Percentiles rank a stretch among this genome's conserved stretches.
These are phyloP conservation scores for Metschnikowia corniflorae DNA, from an alignment of 805 yeast genomes.

Conservation along the genomic window DNA sequence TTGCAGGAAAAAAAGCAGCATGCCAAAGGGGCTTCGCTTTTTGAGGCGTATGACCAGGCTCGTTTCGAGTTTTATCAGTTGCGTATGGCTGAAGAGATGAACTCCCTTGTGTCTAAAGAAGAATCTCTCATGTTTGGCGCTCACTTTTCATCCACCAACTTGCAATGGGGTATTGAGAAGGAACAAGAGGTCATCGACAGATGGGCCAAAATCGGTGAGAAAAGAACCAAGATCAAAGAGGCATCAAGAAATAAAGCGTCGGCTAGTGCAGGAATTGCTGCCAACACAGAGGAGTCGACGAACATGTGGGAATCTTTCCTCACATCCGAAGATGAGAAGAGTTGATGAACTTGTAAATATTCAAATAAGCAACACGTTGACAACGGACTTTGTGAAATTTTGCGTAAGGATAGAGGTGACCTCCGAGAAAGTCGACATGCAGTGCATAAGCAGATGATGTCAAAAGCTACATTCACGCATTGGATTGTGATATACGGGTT, in stretches of 20 bases:
- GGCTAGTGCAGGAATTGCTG: constrained; percentile 19
- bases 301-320: constrained; percentile 24
- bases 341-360: constrained; percentile 11
- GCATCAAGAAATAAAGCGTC: constrained; percentile 36
- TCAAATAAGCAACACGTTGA: too few relatives aligned
- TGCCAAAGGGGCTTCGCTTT: constrained; percentile 27
- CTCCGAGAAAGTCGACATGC: too few relatives aligned
- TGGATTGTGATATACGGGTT: too few relatives aligned
- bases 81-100: constrained; percentile 83
- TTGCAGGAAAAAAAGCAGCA: constrained; percentile 22
- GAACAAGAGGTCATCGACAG: constrained; percentile 69
- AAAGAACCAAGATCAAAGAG: constrained; percentile 52
- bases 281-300: constrained; percentile 17
- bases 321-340: constrained; percentile 17
- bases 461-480: too few relatives aligned
- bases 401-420: too few relatives aligned
- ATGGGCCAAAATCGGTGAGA: constrained; percentile 72
- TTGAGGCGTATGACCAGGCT: constrained; percentile 80
- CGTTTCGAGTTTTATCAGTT: constrained; percentile 83
- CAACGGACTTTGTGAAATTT: too few relatives aligned
- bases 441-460: too few relatives aligned
- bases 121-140: constrained; percentile 87
- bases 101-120: constrained; percentile 65
- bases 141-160: constrained; percentile 54
- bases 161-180: constrained; percentile 63